Base-by-base conservation (phyloP, 805 yeast genomes). In the Wickerhamomyces chaumierensis region DNA sequence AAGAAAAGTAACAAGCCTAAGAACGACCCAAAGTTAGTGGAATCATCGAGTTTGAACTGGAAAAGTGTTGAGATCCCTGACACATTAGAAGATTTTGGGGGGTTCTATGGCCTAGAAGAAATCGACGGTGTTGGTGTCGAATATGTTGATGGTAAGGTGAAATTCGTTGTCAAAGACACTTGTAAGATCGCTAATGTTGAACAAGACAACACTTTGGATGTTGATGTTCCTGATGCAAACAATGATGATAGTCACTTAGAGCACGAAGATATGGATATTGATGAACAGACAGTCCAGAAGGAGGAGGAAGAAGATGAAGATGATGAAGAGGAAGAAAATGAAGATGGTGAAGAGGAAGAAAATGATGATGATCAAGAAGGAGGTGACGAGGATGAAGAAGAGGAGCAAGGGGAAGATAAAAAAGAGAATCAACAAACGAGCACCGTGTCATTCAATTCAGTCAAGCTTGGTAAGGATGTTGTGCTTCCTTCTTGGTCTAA, bases 61-160 rank as follows among this genome's bases (percentile, higher is more conserved):
- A 82, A 81, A 46, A 55, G 78, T 3, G 94, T 88, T 7, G 81
- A 78, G 2, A 71, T 88, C 38, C 90, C 94, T 4, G 90, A 84
- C 45, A 78, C 85, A 19, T 60, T 84, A 36, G 95, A 78, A 43
- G 95, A 86, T 57, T 84, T 81, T 53, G 88, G 83, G 47, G 96
- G 96, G 0, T 81, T 88, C 50, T 86, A 78, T 56, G 98, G 96
- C 0, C 63, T 92, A 28, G 98, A 90, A 57, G 97, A 90, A 56
- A 69, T 92, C 37, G 96, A 86, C 41, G 96, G 96, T 34, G 96
- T 90, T 27, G 88, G 72, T 51, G 88, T 90, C 6, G 75, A 82
- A 42, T 68, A 78, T 39, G 73, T 75, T 2, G 65, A 83, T 44
- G 95, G 95, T 13, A 62, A 66, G 37, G 77, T 81, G 0, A 71